Evolutionary conservation across 2,329 filamentous ascomycete genomes (phyloP), one percentile per base, ranked within the genome.

Genomic region (Phoma herbarum): DNA sequence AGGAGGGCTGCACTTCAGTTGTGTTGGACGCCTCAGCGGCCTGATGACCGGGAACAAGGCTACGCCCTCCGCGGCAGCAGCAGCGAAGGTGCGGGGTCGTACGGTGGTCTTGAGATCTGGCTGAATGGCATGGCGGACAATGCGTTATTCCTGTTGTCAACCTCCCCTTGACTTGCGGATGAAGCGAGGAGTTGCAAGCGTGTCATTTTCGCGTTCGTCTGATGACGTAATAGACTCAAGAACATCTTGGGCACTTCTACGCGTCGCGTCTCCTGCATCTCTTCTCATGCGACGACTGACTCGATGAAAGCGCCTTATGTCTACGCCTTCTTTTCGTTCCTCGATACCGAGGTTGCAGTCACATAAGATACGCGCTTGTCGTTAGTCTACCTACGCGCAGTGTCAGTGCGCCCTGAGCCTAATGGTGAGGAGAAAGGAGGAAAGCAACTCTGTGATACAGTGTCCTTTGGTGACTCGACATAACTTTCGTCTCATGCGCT

Each of bases 191-290:
- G 22, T 14, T 39, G 39, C 4, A 23, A 53, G 39, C 50, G 49
- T 31, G 56, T 48, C 28, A 43, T 4, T 53, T 45, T 58, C 44
- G 56, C 50, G 49, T 53, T 23, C 5, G n/a, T 6, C 14, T 26
- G n/a, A 44, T 58, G 55, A 58, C 44, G 55, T 53, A 44, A 37
- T 16, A 12, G 8, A 31, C 2, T 12, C 31, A 8, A 35, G 4
- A 7, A n/a, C 31, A 16, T 7, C 4, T 12, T 41, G 18, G 12
- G 11, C 11, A 11, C 23, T 39, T 12, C 31, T 16, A 8, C 20
- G 11, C 39, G 11, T 23, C 39, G 20, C 11, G 20, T 16, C 20
- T 29, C 8, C n/a, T 26, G 23, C 20, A 8, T n/a, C 11, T 31
- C 20, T 2, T 42, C 18, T 33, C 6, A 25, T 33, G 4, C n/a